These are phyloP conservation scores for Diaporthe helianthi DNA, from an alignment of 2,329 filamentous ascomycete genomes.

Conservation along the genomic window DNA sequence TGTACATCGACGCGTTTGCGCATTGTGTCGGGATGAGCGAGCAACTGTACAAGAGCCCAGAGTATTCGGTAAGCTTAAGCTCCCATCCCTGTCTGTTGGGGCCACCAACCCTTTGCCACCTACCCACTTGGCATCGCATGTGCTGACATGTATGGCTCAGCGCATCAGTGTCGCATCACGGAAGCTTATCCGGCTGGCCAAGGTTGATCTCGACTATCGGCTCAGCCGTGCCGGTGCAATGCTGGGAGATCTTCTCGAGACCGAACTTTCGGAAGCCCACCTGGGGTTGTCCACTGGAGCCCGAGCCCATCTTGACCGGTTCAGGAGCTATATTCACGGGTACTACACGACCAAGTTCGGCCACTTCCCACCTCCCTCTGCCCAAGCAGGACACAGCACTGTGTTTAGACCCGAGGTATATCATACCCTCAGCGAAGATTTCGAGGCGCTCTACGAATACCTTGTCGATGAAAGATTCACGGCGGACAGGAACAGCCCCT, in stretches of 20 bases:
- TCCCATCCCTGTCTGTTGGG: not conserved
- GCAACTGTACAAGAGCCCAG: conserved; percentile 59
- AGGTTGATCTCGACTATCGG: conserved; percentile 69
- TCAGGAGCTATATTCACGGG: conserved; percentile 71
- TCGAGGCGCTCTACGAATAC: conserved; percentile 73
- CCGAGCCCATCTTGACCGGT: conserved; percentile 73
- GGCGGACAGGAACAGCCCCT: conserved; percentile 55
- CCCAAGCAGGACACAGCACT: conserved; percentile 46
- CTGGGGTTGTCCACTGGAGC: conserved; percentile 69
- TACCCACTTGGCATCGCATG: not conserved
- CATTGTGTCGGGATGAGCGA: conserved; percentile 83
- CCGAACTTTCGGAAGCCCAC: conserved; percentile 71
- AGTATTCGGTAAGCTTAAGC: conserved; percentile 64
- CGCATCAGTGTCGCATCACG: conserved; percentile 61
- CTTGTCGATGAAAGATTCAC: conserved; percentile 69
- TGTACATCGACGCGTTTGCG: conserved; percentile 76
- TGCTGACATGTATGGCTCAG: conserved; percentile 43
- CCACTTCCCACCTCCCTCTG: conserved; percentile 70
- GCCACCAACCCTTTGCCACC: not conserved
- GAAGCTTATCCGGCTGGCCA: conserved; percentile 68
- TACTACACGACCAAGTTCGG: conserved; percentile 74
- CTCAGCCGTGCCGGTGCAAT: conserved; percentile 64
- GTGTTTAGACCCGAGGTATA: conserved; percentile 66
- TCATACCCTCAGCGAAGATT: conserved; percentile 70
- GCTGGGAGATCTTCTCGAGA: conserved; percentile 72